Conservation (phyloP, 1,139 yeast genomes). For the Candida mesenterica region DNA sequence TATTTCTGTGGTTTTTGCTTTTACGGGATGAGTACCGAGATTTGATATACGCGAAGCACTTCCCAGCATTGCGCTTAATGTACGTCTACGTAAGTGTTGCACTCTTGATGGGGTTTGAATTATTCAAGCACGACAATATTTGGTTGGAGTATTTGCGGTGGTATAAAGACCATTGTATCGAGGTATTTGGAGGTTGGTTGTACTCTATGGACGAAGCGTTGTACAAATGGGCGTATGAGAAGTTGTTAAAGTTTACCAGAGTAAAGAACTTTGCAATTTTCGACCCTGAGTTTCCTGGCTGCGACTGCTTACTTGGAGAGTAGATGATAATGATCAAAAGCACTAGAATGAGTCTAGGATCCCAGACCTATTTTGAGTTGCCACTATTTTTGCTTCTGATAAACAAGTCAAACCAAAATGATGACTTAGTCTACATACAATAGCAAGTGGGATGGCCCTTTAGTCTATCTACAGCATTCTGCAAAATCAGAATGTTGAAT, state of each 20-base stretch:
- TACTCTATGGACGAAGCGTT: constrained; percentile 16
- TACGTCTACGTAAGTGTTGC: constrained; percentile 22
- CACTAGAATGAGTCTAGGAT: no score
- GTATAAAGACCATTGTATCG: constrained; percentile 18
- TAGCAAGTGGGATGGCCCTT: no score
- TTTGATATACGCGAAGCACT: constrained; percentile 20
- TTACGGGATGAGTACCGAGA: constrained; percentile 18
- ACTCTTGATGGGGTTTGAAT: constrained; percentile 21
- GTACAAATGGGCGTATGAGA: constrained; percentile 10
- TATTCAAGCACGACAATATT: constrained; percentile 19
- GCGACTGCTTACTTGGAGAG: no score
- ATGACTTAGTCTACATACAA: no score
- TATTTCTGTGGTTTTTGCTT: constrained; percentile 29
- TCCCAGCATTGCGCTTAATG: constrained; percentile 26
- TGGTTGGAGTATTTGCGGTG: constrained; percentile 30
- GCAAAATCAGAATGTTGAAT: no score
- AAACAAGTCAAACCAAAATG: no score
- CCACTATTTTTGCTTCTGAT: no score
- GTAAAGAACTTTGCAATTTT: constrained; percentile 6
- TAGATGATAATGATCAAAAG: no score
- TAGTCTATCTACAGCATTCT: no score
- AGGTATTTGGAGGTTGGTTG: constrained; percentile 19
- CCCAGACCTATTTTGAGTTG: no score
- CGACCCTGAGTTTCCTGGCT: no score
- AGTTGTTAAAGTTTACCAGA: constrained; percentile 6